Evolutionary conservation across 331 rosid genomes (phyloP), one percentile per base, ranked within the genome.

Genomic region (Spiraea crenata): DNA sequence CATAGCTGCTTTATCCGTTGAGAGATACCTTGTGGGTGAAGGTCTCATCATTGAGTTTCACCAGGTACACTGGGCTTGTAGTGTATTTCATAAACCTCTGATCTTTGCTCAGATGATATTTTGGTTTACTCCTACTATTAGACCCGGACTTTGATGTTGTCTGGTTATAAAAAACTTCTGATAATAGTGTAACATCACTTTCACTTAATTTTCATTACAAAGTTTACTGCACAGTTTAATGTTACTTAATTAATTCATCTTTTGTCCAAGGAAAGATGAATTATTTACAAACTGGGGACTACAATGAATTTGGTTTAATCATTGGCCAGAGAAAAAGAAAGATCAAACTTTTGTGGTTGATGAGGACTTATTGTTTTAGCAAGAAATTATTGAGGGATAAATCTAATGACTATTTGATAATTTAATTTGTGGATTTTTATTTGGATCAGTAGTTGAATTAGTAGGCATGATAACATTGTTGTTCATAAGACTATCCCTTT

Each of bases 1-100:
- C 49, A 5, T 90, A 81, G 98, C 97, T 70, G 96, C 98, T 80
- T 80, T 93, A 82, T 87, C 96, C 46, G 97, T 85, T 63, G 96
- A 93, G 85, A 88, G 99, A 81, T 93, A 91, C 86, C 99, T 93
- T 55, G 97, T 84, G 76, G 71, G 90, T 84, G 75, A 82, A 5
- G 71, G 74, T 80, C 95, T 93, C 69, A 89, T 93, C 44, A 67
- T 93, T 67, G 97, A 89, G 85, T 93, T 93, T 83, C 97, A 90
- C 89, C 97, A 93, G 96, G 98, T 93, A 87, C 62, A 25, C 31
- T 25, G 31, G 31, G 31, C 31, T 25, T 25, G 31, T 25, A 25
- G 31, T 25, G 31, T 25, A 0, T 25, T 25, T 25, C 31, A 25
- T 25, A 25, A 25, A 25, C 31, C 31, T 25, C 31, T 25, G 31